Evolutionary conservation across 2,329 filamentous ascomycete species (phyloP).

Genomic region (Xylaria sp.): DNA sequence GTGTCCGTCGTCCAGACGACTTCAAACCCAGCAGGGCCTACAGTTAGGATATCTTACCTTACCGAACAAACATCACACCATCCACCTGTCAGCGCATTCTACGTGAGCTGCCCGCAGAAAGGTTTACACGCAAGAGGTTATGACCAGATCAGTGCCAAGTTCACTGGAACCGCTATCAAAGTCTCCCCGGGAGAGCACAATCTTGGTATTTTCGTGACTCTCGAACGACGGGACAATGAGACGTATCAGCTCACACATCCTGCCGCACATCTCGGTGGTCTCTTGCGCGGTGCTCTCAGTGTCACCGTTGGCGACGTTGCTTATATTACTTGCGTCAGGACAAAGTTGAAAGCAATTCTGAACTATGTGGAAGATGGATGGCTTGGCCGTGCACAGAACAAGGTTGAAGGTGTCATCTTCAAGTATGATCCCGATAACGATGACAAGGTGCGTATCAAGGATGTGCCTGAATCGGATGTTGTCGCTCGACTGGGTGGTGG

Average conservation of each 20-base stretch:
- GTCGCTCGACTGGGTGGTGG: conserved; percentile 83
- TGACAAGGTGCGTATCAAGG: conserved; percentile 79
- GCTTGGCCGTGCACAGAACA: conserved; percentile 91
- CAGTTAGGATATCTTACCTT: conserved; percentile 87
- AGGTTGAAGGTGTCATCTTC: conserved; percentile 90
- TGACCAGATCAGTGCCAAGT: conserved; percentile 96
- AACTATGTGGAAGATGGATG: conserved; percentile 95
- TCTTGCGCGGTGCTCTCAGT: conserved; percentile 86
- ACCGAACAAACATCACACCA: conserved; percentile 99
- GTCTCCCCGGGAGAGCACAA: conserved; percentile 94
- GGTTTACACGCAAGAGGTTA: conserved; percentile 89
- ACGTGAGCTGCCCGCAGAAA: conserved; percentile 89
- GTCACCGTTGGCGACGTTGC: conserved; percentile 91
- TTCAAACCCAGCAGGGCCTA: conserved; percentile 56
- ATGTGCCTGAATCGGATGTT: conserved; percentile 86
- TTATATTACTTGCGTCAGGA: conserved; percentile 89
- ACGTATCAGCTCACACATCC: conserved; percentile 96
- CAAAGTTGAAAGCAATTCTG: conserved; percentile 88
- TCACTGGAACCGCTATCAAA: conserved; percentile 93
- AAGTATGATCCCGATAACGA: conserved; percentile 89
- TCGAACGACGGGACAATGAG: conserved; percentile 83
- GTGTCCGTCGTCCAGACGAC: conserved; percentile 63
- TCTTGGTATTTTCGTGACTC: conserved; percentile 90
- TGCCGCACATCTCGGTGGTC: conserved; percentile 87
- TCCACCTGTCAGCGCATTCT: conserved; percentile 95